These are phyloP conservation scores for Garcia nutans DNA, from an alignment of 345 rosid species.

Conservation along the genomic window DNA sequence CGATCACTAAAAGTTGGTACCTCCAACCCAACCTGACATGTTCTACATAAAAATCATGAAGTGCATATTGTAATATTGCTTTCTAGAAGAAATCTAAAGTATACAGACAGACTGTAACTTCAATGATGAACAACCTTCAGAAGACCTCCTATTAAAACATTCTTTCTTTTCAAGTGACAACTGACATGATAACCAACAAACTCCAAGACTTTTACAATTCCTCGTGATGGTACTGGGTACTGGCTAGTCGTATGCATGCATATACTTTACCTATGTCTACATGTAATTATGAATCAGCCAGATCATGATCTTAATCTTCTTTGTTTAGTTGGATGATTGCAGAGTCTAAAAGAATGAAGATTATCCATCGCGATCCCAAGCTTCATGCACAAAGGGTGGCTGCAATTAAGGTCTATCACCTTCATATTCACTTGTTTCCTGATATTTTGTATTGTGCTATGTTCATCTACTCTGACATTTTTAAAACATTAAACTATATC, in stretches of 20 bases:
- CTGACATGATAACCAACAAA: background rate
- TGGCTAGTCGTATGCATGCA: background rate
- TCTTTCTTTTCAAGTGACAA: background rate
- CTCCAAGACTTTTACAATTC: background rate
- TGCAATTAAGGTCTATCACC: conserved; percentile 71
- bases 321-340: conserved; percentile 48
- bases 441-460: background rate
- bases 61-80: conserved; percentile 3
- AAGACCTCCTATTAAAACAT: background rate
- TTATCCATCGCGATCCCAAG: conserved; percentile 74
- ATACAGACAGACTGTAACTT: background rate
- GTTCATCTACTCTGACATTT: background rate
- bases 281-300: background rate
- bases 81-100: background rate
- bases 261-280: background rate
- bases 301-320: conserved; percentile 41
- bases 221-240: background rate
- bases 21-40: conserved; percentile 12
- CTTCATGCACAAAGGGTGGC: conserved; percentile 90
- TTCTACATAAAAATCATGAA: background rate
- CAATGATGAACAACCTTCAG: background rate
- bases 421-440: background rate
- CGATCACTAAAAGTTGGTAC: conserved; percentile 61
- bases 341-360: conserved; percentile 92
- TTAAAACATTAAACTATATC: background rate